These are phyloP conservation scores for Lyophyllum semitale DNA, from an alignment of 768 basidiomycete genomes.

Conservation along the genomic window DNA sequence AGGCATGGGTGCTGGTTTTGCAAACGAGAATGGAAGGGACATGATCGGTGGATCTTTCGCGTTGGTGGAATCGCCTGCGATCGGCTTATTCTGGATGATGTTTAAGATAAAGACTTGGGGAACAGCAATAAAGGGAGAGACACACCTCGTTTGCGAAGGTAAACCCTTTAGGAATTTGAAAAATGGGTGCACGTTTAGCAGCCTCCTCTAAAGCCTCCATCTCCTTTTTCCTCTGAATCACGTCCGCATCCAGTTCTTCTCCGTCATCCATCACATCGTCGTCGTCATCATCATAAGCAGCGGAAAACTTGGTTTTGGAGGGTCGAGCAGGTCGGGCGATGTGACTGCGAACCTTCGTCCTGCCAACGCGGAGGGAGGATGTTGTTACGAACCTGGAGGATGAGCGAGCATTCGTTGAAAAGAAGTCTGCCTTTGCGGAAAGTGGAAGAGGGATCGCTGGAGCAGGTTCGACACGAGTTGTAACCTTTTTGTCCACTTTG, in stretches of 20 bases:
- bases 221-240: constrained; percentile 42
- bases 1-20: constrained; percentile 30
- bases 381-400: constrained; percentile 24
- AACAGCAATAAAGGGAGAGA: constrained; percentile 7
- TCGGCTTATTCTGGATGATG: constrained; percentile 28
- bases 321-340: constrained; percentile 55
- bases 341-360: constrained; percentile 60
- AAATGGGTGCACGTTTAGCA: constrained; percentile 54
- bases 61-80: constrained; percentile 39
- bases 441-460: constrained; percentile 21
- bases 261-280: constrained; percentile 49
- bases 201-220: constrained; percentile 53
- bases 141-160: constrained; percentile 66
- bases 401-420: constrained; percentile 29
- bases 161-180: constrained; percentile 64
- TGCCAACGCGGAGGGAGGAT: constrained; percentile 70
- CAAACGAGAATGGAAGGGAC: constrained; percentile 66
- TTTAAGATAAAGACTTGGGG: constrained; percentile 7
- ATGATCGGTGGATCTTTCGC: constrained; percentile 70
- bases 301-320: constrained; percentile 63
- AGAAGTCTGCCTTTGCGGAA: constrained; percentile 31
- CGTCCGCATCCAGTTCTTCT: constrained; percentile 31
- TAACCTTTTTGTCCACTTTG: constrained; percentile 8
- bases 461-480: constrained; percentile 17
- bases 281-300: constrained; percentile 57